Base-by-base conservation (phyloP, 176 grass and related monocot species). In the Zoysia pacifica region DNA sequence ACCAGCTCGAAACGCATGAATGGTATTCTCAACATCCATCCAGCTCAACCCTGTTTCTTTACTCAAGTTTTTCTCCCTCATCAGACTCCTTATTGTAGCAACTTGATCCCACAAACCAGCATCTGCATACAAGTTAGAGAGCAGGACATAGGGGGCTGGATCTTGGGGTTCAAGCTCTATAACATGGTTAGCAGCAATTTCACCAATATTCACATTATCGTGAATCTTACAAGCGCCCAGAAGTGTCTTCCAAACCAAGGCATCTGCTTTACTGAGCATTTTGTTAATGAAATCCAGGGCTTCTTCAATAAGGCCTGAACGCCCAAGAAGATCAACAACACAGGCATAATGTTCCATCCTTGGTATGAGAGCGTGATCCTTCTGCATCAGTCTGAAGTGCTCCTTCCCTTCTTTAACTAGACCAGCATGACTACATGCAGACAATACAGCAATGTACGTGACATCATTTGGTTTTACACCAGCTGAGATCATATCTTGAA, bases 281-380 rank as follows among this genome's bases (percentile, higher is more conserved):
- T 86, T 69, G 37, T 87, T 74, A 58, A 93, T 93, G 79, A 97
- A 94, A 51, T 89, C 49, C 6, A 93, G 41, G 42, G 95, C 91
- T 86, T 94, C 86, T 67, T 87, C 48, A 53, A 97, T 61, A 82
- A 69, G 66, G 43, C 81, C 90, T 47, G 95, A 86, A 49, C 91
- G 87, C 14, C 89, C 86, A 48, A 97, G 84, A 35, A 94, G 81
- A 92, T 97, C 95, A 61, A 90, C 87, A 81, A 97, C 79, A 68
- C 91, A 97, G 72, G 94, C 91, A 83, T 97, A 92, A 84, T 97
- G 90, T 66, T 94, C 90, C 87, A 93, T 97, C 61, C 81, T 92
- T 50, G 89, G 94, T 79, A 82, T n/a, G 70, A 97, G 55, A 42
- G 65, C 50, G 1, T 94, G 79, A 62, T 85, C 82, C 54, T 64